phyloP scores from a whole-genome alignment of 2,329 filamentous ascomycete species.

The Monosporascus sp. region DNA sequence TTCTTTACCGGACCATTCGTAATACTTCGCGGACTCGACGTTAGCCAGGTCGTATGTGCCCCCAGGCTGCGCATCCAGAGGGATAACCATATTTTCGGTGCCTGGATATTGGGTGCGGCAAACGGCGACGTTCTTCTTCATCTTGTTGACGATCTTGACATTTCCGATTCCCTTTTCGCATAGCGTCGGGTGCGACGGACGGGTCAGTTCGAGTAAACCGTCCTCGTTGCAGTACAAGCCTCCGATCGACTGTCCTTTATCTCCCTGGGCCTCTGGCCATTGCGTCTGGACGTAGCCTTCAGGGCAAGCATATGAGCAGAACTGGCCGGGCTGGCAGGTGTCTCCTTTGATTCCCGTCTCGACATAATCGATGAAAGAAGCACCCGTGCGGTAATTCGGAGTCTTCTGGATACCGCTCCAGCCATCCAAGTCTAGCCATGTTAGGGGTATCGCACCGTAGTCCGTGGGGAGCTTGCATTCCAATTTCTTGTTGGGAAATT shows the following conservation, averaged over 20 bases:
- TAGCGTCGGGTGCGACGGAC: conserved; percentile 59
- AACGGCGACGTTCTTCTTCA: conserved; percentile 61
- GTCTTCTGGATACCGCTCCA: conserved; percentile 75
- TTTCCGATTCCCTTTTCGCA: conserved; percentile 69
- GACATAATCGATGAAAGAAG: conserved; percentile 58
- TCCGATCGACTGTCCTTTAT: conserved; percentile 78
- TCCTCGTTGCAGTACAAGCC: conserved; percentile 72
- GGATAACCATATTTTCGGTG: conserved; percentile 81
- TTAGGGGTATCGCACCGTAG: conserved; percentile 71
- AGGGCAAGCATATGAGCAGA: conserved; percentile 95
- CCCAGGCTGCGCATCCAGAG: conserved; percentile 60
- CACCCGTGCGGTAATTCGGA: conserved; percentile 43
- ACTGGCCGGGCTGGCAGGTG: conserved; percentile 55
- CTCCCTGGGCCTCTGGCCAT: conserved; percentile 75
- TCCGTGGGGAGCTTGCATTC: conserved; percentile 72
- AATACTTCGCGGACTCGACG: conserved; percentile 68
- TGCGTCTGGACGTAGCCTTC: conserved; percentile 87
- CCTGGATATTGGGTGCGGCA: conserved; percentile 98
- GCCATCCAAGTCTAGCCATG: conserved; percentile 65
- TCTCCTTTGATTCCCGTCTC: conserved; percentile 57
- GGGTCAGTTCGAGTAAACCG: conserved; percentile 74
- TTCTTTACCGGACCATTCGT: conserved; percentile 64
- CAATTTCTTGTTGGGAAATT: conserved; percentile 72
- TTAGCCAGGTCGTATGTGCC: conserved; percentile 62
- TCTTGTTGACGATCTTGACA: conserved; percentile 70